Evolutionary conservation across 2,329 filamentous ascomycete species (phyloP).

Genomic region (Pseudogymnoascus sp.): DNA sequence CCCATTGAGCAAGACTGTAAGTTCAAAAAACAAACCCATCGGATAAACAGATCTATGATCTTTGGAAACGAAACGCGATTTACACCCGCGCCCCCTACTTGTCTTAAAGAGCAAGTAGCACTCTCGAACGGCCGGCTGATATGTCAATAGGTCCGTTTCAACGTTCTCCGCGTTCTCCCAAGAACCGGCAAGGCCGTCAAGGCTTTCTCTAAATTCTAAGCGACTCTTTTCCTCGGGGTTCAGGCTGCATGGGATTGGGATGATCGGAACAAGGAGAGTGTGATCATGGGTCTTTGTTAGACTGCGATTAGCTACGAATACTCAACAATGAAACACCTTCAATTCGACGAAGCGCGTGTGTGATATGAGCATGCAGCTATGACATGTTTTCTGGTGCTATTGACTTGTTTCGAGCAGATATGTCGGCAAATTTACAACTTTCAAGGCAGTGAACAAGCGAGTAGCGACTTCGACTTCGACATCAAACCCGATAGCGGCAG

Average conservation of each 20-base stretch:
- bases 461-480: not conserved
- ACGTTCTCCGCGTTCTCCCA: conserved; percentile 96
- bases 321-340: conserved; percentile 10
- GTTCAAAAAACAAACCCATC: conserved; percentile 34
- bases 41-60: conserved; percentile 10
- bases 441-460: not conserved
- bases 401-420: conserved; percentile 4
- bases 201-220: conserved; percentile 98
- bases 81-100: conserved; percentile 11
- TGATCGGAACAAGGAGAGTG: conserved; percentile 26
- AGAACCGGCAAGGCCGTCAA: conserved; percentile 96
- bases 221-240: conserved; percentile 23
- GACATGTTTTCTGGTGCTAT: conserved; percentile 4
- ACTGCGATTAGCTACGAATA: conserved; percentile 9
- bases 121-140: conserved; percentile 16
- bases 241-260: conserved; percentile 29
- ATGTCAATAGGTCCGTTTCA: conserved; percentile 78
- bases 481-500: not conserved
- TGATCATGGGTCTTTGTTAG: conserved; percentile 20
- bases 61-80: conserved; percentile 13
- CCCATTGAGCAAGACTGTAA: conserved; percentile 98
- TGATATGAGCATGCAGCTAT: conserved; percentile 9
- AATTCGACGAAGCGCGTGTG: conserved; percentile 2
- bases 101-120: conserved; percentile 5
- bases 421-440: not conserved